These are phyloP conservation scores for Oleoguttula mirabilis DNA, from an alignment of 495 filamentous ascomycete genomes.

Conservation along the genomic window DNA sequence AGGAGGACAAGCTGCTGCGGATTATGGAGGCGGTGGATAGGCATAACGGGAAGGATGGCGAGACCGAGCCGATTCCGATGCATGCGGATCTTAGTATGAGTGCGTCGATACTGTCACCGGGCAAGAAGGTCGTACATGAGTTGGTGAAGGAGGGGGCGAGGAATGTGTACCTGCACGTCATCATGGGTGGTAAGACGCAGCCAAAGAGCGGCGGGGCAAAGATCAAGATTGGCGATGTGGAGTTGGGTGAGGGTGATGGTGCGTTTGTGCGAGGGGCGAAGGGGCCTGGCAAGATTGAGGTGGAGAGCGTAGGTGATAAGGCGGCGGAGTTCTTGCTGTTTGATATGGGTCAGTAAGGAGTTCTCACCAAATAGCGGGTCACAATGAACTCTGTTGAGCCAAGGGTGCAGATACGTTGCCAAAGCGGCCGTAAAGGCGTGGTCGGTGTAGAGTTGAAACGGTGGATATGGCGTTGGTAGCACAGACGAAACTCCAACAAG, in stretches of 20 bases:
- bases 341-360: slow-evolving; percentile 26
- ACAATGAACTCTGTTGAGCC: too few relatives aligned
- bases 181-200: slow-evolving; percentile 42
- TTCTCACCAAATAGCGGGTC: too few relatives aligned
- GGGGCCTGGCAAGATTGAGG: slow-evolving; percentile 25
- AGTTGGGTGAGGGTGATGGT: slow-evolving; percentile 61
- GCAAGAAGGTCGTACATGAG: slow-evolving; percentile 34
- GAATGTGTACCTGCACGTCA: slow-evolving; percentile 65
- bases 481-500: too few relatives aligned
- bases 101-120: slow-evolving; percentile 45
- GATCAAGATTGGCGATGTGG: slow-evolving; percentile 50
- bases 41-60: slow-evolving; percentile 41
- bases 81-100: slow-evolving; percentile 72
- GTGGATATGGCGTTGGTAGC: too few relatives aligned
- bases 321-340: slow-evolving; percentile 32
- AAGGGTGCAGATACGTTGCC: too few relatives aligned
- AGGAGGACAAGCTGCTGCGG: slow-evolving; percentile 51
- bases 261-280: slow-evolving; percentile 44
- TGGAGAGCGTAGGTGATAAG: slow-evolving; percentile 29
- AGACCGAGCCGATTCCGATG: slow-evolving; percentile 59
- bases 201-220: slow-evolving; percentile 54
- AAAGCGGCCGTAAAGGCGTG: too few relatives aligned
- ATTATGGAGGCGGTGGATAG: slow-evolving; percentile 61
- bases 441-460: too few relatives aligned
- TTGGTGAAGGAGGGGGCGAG: slow-evolving; percentile 51